Percentiles rank a stretch among this genome's conserved stretches.
These are phyloP conservation scores for Sutorius australiensis DNA, from an alignment of 768 basidiomycete genomes.

Conservation along the genomic window DNA sequence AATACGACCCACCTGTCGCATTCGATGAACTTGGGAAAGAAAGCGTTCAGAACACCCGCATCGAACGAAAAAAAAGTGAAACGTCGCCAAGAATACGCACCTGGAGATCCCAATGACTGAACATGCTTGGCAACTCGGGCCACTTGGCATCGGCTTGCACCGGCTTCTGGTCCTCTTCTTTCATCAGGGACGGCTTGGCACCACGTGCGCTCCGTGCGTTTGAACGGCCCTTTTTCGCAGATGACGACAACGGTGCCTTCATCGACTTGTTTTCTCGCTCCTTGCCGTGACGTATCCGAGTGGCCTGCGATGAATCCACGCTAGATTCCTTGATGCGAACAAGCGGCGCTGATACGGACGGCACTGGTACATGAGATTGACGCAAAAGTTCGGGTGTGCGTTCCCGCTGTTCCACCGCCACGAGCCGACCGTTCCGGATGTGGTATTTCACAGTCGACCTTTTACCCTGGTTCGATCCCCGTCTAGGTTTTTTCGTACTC, in stretches of 20 bases:
- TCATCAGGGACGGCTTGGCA: not conserved
- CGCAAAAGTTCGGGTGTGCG: not conserved
- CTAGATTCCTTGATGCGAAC: not conserved
- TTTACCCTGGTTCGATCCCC: not conserved
- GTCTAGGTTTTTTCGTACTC: not conserved
- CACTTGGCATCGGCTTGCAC: not conserved
- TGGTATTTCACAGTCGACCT: slow-evolving; percentile 1
- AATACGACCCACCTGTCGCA: slow-evolving; percentile 32
- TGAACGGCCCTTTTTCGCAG: not conserved
- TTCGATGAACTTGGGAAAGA: slow-evolving; percentile 28
- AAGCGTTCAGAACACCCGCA: not conserved
- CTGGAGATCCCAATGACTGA: slow-evolving; percentile 24
- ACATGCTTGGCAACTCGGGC: slow-evolving; percentile 11
- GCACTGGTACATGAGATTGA: not conserved
- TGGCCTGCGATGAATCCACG: not conserved
- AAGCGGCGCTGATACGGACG: not conserved
- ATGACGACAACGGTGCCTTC: not conserved
- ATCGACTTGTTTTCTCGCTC: not conserved
- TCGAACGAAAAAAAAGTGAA: not conserved
- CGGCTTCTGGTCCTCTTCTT: not conserved
- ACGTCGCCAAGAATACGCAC: slow-evolving; percentile 2
- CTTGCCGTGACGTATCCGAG: not conserved
- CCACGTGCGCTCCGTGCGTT: not conserved
- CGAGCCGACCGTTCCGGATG: slow-evolving; percentile 17
- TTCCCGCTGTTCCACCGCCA: not conserved